These are phyloP conservation scores for Silene uniflora DNA, from an alignment of 148 eudicot species.

Conservation along the genomic window DNA sequence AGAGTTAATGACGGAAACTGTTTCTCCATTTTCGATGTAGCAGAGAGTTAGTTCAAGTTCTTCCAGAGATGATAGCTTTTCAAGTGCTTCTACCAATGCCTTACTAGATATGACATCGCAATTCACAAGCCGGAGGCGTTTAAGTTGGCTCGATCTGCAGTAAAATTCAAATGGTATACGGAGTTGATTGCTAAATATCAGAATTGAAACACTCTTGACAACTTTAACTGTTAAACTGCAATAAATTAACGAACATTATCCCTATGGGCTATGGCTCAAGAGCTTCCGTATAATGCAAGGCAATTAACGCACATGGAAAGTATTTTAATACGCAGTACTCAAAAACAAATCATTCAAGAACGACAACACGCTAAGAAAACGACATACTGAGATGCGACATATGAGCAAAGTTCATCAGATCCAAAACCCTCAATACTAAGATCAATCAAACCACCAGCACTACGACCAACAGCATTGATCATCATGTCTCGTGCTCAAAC, in stretches of 20 bases:
- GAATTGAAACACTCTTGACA: too few species aligned
- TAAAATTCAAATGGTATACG: too few species aligned
- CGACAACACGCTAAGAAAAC: too few species aligned
- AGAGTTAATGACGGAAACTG: constrained; percentile 32
- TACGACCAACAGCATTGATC: constrained; percentile 36
- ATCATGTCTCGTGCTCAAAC: constrained; percentile 19
- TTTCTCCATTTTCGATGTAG: constrained; percentile 16
- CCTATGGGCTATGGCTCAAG: too few species aligned
- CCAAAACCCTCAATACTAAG: constrained; percentile 32
- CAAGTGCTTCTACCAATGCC: constrained; percentile 39
- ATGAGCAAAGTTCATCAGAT: constrained; percentile 22
- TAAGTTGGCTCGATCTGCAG: constrained; percentile 9
- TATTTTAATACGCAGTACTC: too few species aligned
- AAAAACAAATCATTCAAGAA: too few species aligned
- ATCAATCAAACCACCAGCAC: constrained; percentile 39
- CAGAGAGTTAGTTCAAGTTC: constrained; percentile 36
- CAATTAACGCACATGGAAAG: too few species aligned
- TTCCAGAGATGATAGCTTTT: constrained; percentile 42
- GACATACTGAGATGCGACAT: constrained; percentile 38
- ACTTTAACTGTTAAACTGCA: too few species aligned
- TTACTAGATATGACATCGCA: constrained; percentile 18
- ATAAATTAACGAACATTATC: not conserved
- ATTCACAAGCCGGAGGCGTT: constrained; percentile 43
- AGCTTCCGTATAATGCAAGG: too few species aligned
- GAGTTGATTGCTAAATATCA: constrained; percentile 7